These are phyloP conservation scores for Neofusicoccum umdonicola DNA, from an alignment of 2,329 filamentous ascomycete species.

Conservation along the genomic window DNA sequence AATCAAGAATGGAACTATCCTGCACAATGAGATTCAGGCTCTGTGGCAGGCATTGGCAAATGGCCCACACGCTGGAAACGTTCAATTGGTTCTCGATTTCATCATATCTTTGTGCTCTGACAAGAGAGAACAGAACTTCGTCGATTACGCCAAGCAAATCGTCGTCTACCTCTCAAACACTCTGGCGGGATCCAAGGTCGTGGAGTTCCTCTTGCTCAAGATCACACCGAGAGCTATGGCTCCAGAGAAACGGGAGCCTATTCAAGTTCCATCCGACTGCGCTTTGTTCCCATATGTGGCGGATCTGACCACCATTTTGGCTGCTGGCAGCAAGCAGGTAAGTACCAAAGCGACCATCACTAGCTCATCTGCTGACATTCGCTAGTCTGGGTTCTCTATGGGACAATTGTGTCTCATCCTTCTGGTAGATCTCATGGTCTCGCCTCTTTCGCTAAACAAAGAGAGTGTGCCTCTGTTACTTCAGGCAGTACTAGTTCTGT, in stretches of 20 bases:
- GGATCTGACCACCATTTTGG: constrained; percentile 74
- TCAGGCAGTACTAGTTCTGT: constrained; percentile 88
- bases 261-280: constrained; percentile 64
- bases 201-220: constrained; percentile 89
- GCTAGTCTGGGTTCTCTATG: constrained; percentile 74
- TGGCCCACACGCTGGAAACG: constrained; percentile 88
- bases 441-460: constrained; percentile 74
- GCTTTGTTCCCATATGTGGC: constrained; percentile 82
- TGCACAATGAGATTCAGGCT: constrained; percentile 96
- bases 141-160: constrained; percentile 96
- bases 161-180: constrained; percentile 93
- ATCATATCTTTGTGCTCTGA: constrained; percentile 93
- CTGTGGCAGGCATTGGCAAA: constrained; percentile 96
- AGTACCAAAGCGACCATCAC: constrained; percentile 15
- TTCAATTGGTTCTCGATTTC: constrained; percentile 91
- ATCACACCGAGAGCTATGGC: constrained; percentile 97
- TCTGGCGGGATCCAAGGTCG: constrained; percentile 80
- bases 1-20: constrained; percentile 78
- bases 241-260: constrained; percentile 43
- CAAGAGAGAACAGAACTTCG: constrained; percentile 93
- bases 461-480: constrained; percentile 83
- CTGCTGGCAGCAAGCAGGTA: constrained; percentile 82
- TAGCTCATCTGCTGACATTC: neutral
- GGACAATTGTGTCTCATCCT: constrained; percentile 92
- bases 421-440: constrained; percentile 93